These are phyloP conservation scores for Mortierella antarctica DNA, from an alignment of 192 early-diverging fungal genomes.

Conservation along the genomic window DNA sequence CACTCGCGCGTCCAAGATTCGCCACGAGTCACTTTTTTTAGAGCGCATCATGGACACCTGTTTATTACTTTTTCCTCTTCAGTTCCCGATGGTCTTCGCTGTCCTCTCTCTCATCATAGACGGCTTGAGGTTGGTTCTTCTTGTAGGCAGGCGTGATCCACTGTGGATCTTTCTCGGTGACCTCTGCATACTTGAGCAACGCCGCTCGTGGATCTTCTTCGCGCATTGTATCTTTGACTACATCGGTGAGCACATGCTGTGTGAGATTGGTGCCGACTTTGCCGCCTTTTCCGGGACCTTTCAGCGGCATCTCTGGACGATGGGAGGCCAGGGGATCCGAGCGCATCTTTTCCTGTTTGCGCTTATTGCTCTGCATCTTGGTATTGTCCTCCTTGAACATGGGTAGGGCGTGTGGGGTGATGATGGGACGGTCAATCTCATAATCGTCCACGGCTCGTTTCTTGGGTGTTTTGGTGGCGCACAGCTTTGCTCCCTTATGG, in stretches of 20 bases:
- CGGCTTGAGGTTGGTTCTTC: conserved; percentile 76
- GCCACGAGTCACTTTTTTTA: too few species aligned
- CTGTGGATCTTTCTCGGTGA: conserved; percentile 82
- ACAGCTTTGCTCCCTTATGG: conserved; percentile 77
- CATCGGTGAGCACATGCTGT: conserved; percentile 86
- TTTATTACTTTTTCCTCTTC: conserved; percentile 58
- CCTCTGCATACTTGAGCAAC: conserved; percentile 85
- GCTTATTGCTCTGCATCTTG: conserved; percentile 68
- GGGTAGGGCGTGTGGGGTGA: conserved; percentile 89
- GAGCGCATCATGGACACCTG: too few species aligned
- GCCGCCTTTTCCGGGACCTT: conserved; percentile 87
- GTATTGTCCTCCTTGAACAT: conserved; percentile 82
- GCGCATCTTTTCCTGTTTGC: conserved; percentile 78
- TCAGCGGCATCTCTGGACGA: conserved; percentile 81
- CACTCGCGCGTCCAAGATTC: too few species aligned
- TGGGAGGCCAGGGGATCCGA: conserved; percentile 76
- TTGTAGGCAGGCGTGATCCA: conserved; percentile 90
- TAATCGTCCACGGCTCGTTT: conserved; percentile 69
- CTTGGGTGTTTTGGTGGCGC: conserved; percentile 74
- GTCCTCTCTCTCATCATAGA: conserved; percentile 74
- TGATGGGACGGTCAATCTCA: conserved; percentile 77
- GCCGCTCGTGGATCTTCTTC: conserved; percentile 96
- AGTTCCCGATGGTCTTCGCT: conserved; percentile 60
- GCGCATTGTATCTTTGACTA: conserved; percentile 77
- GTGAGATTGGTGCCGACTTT: conserved; percentile 85